Conservation (phyloP, 768 basidiomycete species). For the Kwoniella sp. region DNA sequence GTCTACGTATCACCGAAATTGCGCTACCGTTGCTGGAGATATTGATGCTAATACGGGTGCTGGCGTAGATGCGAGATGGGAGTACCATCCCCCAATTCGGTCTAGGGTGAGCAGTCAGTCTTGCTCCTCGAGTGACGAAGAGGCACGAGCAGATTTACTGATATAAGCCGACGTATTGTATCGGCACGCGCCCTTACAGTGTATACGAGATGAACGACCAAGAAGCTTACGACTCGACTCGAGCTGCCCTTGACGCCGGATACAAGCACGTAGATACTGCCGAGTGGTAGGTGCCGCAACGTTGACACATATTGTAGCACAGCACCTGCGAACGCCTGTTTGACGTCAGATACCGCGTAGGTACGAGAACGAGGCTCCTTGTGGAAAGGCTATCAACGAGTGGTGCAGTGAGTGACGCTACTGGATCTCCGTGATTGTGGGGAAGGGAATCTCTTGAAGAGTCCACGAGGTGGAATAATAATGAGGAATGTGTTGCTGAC, state of each 20-base stretch:
- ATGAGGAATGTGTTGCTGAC: too few species aligned
- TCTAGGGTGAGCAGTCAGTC: conserved; percentile 57
- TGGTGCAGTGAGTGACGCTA: conserved; percentile 35
- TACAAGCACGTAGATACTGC: conserved; percentile 65
- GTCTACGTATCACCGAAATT: conserved; percentile 11
- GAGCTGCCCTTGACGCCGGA: conserved; percentile 68
- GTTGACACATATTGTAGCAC: too few species aligned
- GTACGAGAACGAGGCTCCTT: conserved; percentile 69
- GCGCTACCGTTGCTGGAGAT: too few species aligned
- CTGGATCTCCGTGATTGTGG: too few species aligned
- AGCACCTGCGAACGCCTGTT: too few species aligned
- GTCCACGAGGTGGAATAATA: too few species aligned
- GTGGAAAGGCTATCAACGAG: conserved; percentile 64
- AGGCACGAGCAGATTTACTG: too few species aligned
- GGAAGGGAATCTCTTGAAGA: too few species aligned
- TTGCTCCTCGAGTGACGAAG: neutral
- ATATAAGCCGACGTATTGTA: too few species aligned
- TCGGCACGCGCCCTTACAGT: conserved; percentile 6
- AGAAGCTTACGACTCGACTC: conserved; percentile 64
- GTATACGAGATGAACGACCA: conserved; percentile 66
- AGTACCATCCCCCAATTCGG: conserved; percentile 65
- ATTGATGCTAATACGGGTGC: too few species aligned
- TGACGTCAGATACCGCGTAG: too few species aligned
- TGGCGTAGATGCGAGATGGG: conserved; percentile 61
- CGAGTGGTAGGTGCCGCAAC: conserved; percentile 58